Percentiles rank a stretch among this genome's conserved stretches.
Evolutionary conservation across 257 asterid genomes (phyloP).

Genomic region (Solanum piurae): DNA sequence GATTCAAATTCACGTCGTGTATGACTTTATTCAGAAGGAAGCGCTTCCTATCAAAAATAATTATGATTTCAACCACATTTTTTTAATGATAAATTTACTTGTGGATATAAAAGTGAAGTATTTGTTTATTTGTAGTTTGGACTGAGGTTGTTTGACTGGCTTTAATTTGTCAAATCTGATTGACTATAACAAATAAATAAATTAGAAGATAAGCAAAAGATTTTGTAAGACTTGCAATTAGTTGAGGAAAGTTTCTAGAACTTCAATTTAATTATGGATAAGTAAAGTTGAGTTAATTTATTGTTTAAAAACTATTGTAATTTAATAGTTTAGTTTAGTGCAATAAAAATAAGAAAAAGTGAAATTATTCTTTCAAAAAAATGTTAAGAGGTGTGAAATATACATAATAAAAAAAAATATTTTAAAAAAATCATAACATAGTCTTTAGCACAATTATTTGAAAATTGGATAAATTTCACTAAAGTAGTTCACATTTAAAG

Average conservation of each 20-base stretch:
- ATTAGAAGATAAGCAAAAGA: not conserved
- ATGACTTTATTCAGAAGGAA: accelerated
- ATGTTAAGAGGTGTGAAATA: not conserved
- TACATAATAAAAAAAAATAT: too few species aligned
- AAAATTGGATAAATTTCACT: not conserved
- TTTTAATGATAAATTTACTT: too few species aligned
- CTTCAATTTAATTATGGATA: not conserved
- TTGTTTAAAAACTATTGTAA: too few species aligned
- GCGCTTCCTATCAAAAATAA: accelerated
- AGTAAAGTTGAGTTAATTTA: too few species aligned
- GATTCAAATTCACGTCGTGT: too few species aligned
- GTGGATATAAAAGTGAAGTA: not conserved
- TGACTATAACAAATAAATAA: not conserved
- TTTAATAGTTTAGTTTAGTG: not conserved
- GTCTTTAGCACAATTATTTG: not conserved
- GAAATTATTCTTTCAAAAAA: not conserved
- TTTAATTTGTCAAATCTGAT: too few species aligned
- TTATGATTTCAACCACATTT: not conserved
- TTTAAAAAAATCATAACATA: not conserved
- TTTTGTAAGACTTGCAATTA: not conserved
- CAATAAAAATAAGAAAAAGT: not conserved
- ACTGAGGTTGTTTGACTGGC: not conserved
- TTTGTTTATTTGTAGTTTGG: not conserved
- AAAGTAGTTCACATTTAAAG: not conserved
- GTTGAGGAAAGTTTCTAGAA: not conserved